phyloP scores from a whole-genome alignment of 2,329 filamentous ascomycete species.

The Venturia oleaginea region DNA sequence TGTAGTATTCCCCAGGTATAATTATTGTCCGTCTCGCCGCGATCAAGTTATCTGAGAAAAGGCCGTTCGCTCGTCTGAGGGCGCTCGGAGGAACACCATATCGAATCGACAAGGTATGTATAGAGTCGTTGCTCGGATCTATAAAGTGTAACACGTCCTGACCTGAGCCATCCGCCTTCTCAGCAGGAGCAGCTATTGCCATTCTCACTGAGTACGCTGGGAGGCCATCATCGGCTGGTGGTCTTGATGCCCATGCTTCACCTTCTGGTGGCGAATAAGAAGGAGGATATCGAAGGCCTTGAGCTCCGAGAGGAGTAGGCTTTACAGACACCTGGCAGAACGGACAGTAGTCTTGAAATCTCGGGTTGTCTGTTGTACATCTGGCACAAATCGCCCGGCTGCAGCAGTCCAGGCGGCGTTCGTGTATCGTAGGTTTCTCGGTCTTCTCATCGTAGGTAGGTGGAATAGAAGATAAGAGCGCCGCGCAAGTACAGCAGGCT shows the following conservation, averaged over 20 bases:
- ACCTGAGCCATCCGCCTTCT: constrained; percentile 4
- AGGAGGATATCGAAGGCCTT: constrained; percentile 57
- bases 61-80: constrained; percentile 57
- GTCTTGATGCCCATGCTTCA: background rate
- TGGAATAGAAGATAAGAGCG: constrained; percentile 47
- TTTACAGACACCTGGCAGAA: constrained; percentile 65
- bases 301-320: constrained; percentile 46
- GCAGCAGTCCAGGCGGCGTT: constrained; percentile 60
- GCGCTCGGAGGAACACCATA: constrained; percentile 59
- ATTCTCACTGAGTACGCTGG: constrained; percentile 6
- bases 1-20: constrained; percentile 63
- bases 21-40: constrained; percentile 58
- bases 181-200: background rate
- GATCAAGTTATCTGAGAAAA: constrained; percentile 64
- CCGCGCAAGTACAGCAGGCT: constrained; percentile 63
- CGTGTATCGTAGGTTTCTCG: constrained; percentile 52
- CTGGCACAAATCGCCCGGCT: constrained; percentile 59
- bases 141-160: constrained; percentile 65
- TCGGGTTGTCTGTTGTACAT: constrained; percentile 60
- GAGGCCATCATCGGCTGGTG: background rate
- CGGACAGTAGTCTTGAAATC: constrained; percentile 59
- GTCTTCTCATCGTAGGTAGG: constrained; percentile 44
- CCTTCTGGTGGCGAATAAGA: constrained; percentile 46
- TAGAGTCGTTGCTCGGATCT: constrained; percentile 57
- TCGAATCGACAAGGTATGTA: constrained; percentile 59